A percentile compares a stretch with the other conserved stretches of the same genome.
phyloP scores from a whole-genome alignment of 2,329 filamentous ascomycete genomes.

The Diaporthe sp. region DNA sequence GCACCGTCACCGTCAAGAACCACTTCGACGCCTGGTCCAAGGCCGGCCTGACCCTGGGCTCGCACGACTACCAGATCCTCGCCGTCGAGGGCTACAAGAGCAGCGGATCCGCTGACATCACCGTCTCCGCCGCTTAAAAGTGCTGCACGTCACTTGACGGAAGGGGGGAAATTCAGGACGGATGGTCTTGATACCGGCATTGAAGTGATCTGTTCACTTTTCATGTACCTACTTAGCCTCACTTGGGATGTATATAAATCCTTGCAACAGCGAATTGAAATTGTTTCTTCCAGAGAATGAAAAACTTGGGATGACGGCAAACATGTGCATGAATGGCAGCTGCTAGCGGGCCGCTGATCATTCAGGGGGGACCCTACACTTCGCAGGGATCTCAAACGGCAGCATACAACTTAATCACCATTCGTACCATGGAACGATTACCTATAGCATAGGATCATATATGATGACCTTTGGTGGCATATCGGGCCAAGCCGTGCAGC shows the following conservation, averaged over 20 bases:
- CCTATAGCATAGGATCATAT: background rate
- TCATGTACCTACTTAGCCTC: conserved; percentile 18
- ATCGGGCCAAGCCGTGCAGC: background rate
- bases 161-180: no score
- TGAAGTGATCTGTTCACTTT: conserved; percentile 1
- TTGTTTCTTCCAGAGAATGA: background rate
- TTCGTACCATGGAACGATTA: background rate
- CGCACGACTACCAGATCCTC: conserved; percentile 62
- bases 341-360: background rate
- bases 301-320: background rate
- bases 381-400: background rate
- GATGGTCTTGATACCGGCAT: background rate
- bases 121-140: conserved; percentile 24
- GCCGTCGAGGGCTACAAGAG: conserved; percentile 59
- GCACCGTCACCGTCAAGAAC: conserved; percentile 59
- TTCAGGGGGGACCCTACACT: background rate
- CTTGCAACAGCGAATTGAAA: background rate
- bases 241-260: conserved; percentile 5
- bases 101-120: conserved; percentile 49
- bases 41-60: conserved; percentile 57
- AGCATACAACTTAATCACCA: no score
- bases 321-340: background rate
- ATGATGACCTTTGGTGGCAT: background rate
- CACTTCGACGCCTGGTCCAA: conserved; percentile 63
- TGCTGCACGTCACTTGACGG: background rate